Base-by-base conservation (phyloP, 2,329 filamentous ascomycete genomes). In the Rhynchosporium graminicola region DNA sequence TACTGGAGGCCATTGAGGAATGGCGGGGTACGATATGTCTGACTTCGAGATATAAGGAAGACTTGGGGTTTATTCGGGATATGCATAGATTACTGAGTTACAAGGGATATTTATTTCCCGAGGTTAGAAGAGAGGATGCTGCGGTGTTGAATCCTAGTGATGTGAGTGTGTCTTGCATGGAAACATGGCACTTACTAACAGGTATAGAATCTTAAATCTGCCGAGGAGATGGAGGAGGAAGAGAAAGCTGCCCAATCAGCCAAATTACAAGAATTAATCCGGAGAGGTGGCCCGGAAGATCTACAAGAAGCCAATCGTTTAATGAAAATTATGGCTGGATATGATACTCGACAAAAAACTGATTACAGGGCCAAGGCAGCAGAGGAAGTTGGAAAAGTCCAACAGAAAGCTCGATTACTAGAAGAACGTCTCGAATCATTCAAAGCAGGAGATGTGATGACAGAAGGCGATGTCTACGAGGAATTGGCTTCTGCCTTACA, bases 301-400 rank as follows among this genome's bases (percentile, higher is more conserved):
- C 79, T 99, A 63, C 94, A 97, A 75, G 95, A 99, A 80, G 95
- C 95, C 59, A 99, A 98, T 74, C 88, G 92, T 70, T 82, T 99
- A 59, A 99, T 99, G 95, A 99, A 99, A 78, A 85, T 99, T 69
- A 98, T 99, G 95, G 95, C 95, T 59, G 95, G 95, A 66, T 99
- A 91, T 76, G 95, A 99, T 76, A 97, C 91, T 63, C 83, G 93
- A 70, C 90, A 92, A 75, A 98, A 98, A 79, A 97, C 95, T 1
- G 94, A 99, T 78, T 99, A 97, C 77, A 88, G 95, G 67, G 95
- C 95, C 67, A 99, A 99, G 78, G 95, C 95, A 1, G 95, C 95
- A 9, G 93, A 97, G 74, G 95, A 99, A 67, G 92, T 99, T 7
- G 84, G 86, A 69, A 96, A 92, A 78, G 93, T 99, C 63, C 95